Conservation (phyloP, 2,329 filamentous ascomycete genomes). For the Fusarium paranaense region DNA sequence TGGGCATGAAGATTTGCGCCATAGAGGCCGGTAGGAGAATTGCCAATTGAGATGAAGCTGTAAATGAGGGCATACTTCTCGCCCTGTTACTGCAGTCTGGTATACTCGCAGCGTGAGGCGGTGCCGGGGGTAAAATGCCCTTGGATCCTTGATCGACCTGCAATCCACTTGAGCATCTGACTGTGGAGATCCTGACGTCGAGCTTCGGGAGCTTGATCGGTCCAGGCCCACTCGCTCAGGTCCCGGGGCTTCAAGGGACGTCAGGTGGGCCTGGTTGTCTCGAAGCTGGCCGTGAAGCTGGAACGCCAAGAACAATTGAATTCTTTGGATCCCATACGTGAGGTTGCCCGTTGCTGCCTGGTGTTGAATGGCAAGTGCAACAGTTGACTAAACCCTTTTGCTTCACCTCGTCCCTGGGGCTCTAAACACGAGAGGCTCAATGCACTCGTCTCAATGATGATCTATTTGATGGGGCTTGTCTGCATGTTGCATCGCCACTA, state of each 20-base stretch:
- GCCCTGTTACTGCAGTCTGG: background rate
- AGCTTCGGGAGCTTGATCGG: background rate
- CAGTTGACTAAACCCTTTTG: background rate
- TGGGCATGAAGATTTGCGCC: background rate
- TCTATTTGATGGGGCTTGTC: background rate
- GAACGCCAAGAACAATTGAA: slow-evolving; percentile 4
- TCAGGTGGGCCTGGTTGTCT: background rate
- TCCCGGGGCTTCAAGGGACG: background rate
- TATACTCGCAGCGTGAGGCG: background rate
- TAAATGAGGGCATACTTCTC: background rate
- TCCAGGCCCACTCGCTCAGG: background rate
- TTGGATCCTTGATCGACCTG: background rate
- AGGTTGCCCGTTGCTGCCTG: background rate
- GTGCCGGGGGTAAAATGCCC: background rate
- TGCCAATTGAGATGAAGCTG: background rate
- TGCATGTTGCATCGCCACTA: background rate
- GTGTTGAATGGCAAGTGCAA: background rate
- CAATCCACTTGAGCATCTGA: background rate
- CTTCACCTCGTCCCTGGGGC: background rate
- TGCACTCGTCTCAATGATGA: background rate
- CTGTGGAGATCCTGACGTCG: slow-evolving; percentile 16
- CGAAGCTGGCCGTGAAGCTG: background rate
- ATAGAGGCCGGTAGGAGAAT: background rate
- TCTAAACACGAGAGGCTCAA: background rate
- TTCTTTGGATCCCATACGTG: background rate